Percentiles rank a stretch among this genome's conserved stretches.
These are phyloP conservation scores for Colletotrichum sp. DNA, from an alignment of 2,329 filamentous ascomycete species.

Conservation along the genomic window DNA sequence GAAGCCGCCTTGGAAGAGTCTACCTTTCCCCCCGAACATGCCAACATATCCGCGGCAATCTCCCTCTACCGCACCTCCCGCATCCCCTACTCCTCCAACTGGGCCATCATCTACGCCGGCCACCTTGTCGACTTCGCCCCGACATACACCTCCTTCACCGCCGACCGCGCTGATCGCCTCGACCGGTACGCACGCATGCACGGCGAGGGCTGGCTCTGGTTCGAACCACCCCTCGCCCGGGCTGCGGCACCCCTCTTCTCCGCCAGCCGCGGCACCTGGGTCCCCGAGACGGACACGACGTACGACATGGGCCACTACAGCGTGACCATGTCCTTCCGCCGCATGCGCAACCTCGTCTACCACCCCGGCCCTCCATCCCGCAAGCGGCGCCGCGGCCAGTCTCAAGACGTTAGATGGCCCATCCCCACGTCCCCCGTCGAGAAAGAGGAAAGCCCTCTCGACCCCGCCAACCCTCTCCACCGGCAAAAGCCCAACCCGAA, in stretches of 20 bases:
- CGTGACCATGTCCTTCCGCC: slow-evolving; percentile 32
- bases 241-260: slow-evolving; percentile 18
- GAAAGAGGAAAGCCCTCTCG: background rate
- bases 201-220: slow-evolving; percentile 51
- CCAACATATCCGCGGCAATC: slow-evolving; percentile 48
- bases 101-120: slow-evolving; percentile 48
- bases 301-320: slow-evolving; percentile 35
- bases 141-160: slow-evolving; percentile 41
- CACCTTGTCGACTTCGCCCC: slow-evolving; percentile 44
- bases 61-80: slow-evolving; percentile 41
- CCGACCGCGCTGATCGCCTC: slow-evolving; percentile 41
- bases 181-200: slow-evolving; percentile 38
- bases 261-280: slow-evolving; percentile 35
- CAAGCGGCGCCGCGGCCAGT: background rate
- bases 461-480: background rate
- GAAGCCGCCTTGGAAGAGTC: slow-evolving; percentile 33
- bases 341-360: background rate
- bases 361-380: background rate
- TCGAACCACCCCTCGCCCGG: slow-evolving; percentile 44
- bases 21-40: slow-evolving; percentile 37
- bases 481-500: too few species aligned
- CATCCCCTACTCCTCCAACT: slow-evolving; percentile 44
- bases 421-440: background rate
- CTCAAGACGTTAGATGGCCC: background rate
- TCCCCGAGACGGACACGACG: slow-evolving; percentile 26